These are phyloP conservation scores for Forsythia viridissima DNA, from an alignment of 257 asterid species.

Conservation along the genomic window DNA sequence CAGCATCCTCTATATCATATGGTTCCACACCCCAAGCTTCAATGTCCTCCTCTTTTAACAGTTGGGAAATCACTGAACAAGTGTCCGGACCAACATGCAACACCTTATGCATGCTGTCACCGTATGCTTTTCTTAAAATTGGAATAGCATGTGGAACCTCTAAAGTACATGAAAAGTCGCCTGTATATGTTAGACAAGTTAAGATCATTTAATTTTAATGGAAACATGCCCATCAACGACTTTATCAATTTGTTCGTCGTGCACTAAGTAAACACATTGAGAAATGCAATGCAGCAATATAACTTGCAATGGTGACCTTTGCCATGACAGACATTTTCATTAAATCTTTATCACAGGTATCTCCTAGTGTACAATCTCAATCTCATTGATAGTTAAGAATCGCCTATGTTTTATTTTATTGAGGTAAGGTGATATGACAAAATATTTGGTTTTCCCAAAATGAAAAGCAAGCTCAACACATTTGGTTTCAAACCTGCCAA, in stretches of 20 bases:
- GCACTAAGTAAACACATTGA: neutral
- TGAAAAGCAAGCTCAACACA: neutral
- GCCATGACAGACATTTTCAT: neutral
- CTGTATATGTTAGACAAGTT: constrained; percentile 30
- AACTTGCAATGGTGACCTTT: neutral
- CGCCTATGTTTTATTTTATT: neutral
- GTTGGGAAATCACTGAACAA: constrained; percentile 48
- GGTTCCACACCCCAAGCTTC: constrained; percentile 64
- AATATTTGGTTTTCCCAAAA: neutral
- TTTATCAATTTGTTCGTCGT: neutral
- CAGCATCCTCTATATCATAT: constrained; percentile 50
- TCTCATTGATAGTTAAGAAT: neutral
- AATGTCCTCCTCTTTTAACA: constrained; percentile 39
- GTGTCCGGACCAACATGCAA: constrained; percentile 61
- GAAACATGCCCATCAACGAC: neutral
- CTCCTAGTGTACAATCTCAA: neutral
- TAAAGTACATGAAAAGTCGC: constrained; percentile 44
- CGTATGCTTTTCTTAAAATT: constrained; percentile 43
- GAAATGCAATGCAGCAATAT: neutral
- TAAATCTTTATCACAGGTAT: neutral
- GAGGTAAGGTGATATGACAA: neutral
- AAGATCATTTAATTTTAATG: neutral
- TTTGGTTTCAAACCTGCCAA: neutral
- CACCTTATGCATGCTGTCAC: constrained; percentile 53
- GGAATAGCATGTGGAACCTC: constrained; percentile 54